phyloP scores from a whole-genome alignment of 805 yeast genomes.

The Candida tammaniensis region DNA sequence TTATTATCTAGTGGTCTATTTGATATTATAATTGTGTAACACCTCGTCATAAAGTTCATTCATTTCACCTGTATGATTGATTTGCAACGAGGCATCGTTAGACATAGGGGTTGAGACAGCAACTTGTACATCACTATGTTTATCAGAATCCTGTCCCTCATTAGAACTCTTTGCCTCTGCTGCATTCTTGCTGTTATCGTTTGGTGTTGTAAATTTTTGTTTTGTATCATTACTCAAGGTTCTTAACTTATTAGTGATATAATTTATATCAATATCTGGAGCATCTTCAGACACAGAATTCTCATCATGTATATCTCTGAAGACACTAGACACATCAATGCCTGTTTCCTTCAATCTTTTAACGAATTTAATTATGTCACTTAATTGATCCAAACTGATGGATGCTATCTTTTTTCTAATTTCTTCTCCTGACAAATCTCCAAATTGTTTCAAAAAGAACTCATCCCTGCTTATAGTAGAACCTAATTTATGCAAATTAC shows the following conservation, averaged over 20 bases:
- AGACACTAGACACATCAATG: slow-evolving; percentile 24
- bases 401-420: slow-evolving; percentile 31
- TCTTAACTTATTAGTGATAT: slow-evolving; percentile 15
- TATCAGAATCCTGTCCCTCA: not conserved
- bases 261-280: slow-evolving; percentile 13
- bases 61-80: slow-evolving; percentile 10
- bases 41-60: slow-evolving; percentile 23
- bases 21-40: slow-evolving; percentile 12
- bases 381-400: slow-evolving; percentile 32
- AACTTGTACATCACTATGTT: slow-evolving; percentile 1
- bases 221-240: slow-evolving; percentile 1
- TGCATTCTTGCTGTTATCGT: slow-evolving; percentile 1
- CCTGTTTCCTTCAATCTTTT: slow-evolving; percentile 31
- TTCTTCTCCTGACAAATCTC: slow-evolving; percentile 33
- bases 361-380: slow-evolving; percentile 30
- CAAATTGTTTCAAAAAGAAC: slow-evolving; percentile 6
- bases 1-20: slow-evolving; percentile 1
- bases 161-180: not conserved
- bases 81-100: slow-evolving; percentile 1
- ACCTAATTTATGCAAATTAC: slow-evolving; percentile 35
- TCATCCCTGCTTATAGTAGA: slow-evolving; percentile 5
- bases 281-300: slow-evolving; percentile 10
- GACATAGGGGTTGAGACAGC: slow-evolving; percentile 6
- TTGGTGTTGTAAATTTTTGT: not conserved
- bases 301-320: slow-evolving; percentile 11